Base-by-base conservation (phyloP, 208 protist genomes). In the Crithidia thermophila region DNA sequence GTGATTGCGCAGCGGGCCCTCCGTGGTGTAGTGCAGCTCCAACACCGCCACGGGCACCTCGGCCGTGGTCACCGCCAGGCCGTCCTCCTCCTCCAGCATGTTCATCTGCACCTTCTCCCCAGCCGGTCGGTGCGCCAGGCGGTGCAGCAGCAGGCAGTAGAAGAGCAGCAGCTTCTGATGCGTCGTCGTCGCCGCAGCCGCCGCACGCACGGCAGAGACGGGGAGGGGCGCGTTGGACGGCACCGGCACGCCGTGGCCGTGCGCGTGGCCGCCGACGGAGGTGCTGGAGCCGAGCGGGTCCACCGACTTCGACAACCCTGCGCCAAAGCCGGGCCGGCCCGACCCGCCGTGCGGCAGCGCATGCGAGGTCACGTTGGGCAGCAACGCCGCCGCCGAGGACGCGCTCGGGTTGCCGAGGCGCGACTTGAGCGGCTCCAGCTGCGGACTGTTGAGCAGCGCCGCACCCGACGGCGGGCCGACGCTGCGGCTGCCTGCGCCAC, bases 11-110 rank as follows among this genome's bases (percentile, higher is more conserved):
- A 65, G 58, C 7, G 69, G 75, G 3, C 61, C 65, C 39, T 65
- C 49, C 2, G 68, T 75, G 11, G 55, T 67, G 64, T 79, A 85
- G 36, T 77, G 75, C 60, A 88, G n/a, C 59, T 84, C 82, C 52
- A 88, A 27, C 45, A 88, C 82, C 13, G 82, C 82, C n/a, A 88
- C 58, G n/a, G 77, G 67, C 10, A 67, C 68, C 31, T 46, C 53
- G 30, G 31, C 23, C 16, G 50, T 57, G 7, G 49, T 36, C 49
- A 46, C 39, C n/a, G 23, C 56, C 18, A 40, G 2, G 34, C 45
- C 51, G 21, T 43, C 61, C 33, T 67, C 23, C 27, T 40, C 39
- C 18, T 67, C 70, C 30, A 21, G n/a, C 3, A 43, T 1, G 34
- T 37, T 40, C 36, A 20, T 8, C 56, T 40, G 46, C n/a, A 20